A percentile compares a stretch with the other conserved stretches of the same genome.
Conservation (phyloP, 345 rosid genomes). For the Gossypium arboreum region DNA sequence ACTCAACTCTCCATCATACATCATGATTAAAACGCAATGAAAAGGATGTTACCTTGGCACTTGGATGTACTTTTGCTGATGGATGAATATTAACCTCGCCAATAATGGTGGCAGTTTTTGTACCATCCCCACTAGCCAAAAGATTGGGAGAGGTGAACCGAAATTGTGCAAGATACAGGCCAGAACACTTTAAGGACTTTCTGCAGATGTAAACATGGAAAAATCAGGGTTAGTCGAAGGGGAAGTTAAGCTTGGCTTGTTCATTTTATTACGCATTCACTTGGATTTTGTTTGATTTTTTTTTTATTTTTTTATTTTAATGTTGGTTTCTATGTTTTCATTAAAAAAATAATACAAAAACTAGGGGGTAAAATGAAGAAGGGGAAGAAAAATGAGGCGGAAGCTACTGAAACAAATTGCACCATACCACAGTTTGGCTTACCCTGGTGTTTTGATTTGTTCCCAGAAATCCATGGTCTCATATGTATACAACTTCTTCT, state of each 20-base stretch:
- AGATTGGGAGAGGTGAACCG: conserved; percentile 61
- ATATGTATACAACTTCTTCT: conserved; percentile 73
- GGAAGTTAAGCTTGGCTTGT: neutral
- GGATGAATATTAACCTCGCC: conserved; percentile 95
- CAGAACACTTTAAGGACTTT: conserved; percentile 87
- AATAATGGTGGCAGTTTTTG: conserved; percentile 53
- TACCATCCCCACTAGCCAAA: conserved; percentile 82
- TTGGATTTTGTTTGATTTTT: neutral
- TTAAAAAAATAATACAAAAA: neutral
- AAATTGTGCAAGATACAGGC: conserved; percentile 76
- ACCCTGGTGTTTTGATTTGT: conserved; percentile 97
- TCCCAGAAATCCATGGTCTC: conserved; percentile 96
- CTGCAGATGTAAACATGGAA: conserved; percentile 32
- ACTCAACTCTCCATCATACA: neutral
- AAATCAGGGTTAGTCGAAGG: conserved; percentile 5
- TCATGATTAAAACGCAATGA: conserved; percentile 11
- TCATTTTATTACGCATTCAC: neutral
- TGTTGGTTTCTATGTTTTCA: neutral
- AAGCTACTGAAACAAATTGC: neutral
- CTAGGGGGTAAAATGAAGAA: neutral
- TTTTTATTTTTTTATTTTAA: conserved; percentile 3
- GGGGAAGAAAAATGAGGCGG: neutral
- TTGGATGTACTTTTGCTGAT: conserved; percentile 93
- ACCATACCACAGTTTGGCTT: conserved; percentile 14
- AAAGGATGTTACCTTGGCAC: conserved; percentile 65